Evolutionary conservation across 1,284 basidiomycete species (phyloP), one percentile per base, ranked within the genome.

Genomic region (Meripilus lineatus): DNA sequence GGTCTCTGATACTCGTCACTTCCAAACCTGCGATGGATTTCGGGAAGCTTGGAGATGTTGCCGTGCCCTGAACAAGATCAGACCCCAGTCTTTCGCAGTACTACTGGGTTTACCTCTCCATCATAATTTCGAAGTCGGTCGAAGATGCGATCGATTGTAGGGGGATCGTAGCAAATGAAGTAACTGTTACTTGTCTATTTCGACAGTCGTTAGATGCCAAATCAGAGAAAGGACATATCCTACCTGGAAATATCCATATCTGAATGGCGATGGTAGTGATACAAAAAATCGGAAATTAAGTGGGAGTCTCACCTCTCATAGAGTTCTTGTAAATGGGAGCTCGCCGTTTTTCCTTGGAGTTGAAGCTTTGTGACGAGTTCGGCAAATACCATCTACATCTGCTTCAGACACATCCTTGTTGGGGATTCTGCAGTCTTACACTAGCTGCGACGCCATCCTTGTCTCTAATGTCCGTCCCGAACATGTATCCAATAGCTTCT

Each of bases 401-500:
- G 18, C n/a, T 17, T 28, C 3, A 26, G 36, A n/a, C 4, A 32
- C 28, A 41, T 32, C 25, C 30, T 8, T 35, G 11, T 17, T n/a
- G n/a, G n/a, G n/a, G 18, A 11, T 11, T 8, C 11, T 35, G 8
- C 17, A 35, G 26, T n/a, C 20, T 24, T 30, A n/a, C n/a, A 38
- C 22, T 79, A 3, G 86, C 84, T 44, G 85, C 76, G 37, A 92
- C 77, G 2, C 89, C 89, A 57, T 93, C 89, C 57, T 93, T 93
- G 58, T 93, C 90, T 24, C 85, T 73, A 50, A 92, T 77, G 35
- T 79, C 69, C 5, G 74, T 66, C 11, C 86, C 86, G 58, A 89
- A 81, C 87, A 91, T 90, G 57, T 77, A 93, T 1, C 89, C 87
- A 44, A 93, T 90, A 1, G 90, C 90, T 62, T 93, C 89, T 61